Base-by-base conservation (phyloP, 768 basidiomycete species). In the Pleurotus tuber-regium region DNA sequence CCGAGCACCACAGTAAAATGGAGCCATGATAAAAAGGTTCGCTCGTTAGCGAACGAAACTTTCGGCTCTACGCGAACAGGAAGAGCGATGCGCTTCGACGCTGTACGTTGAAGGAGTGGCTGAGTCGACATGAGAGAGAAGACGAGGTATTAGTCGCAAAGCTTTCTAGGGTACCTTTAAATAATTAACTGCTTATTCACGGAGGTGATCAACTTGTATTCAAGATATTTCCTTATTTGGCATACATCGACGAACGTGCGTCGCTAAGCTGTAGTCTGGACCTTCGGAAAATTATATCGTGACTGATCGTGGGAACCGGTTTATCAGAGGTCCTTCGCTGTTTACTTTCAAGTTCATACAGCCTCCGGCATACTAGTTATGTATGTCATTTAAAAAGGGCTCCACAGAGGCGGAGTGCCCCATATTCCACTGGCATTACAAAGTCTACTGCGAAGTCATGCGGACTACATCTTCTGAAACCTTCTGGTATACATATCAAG, bases 1-100 rank as follows among this genome's bases (percentile, higher is more conserved):
- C 96, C 95, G 6, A 99, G 84, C 52, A 99, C 92, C 70, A 98
- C 93, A 33, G 95, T 94, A 67, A 97, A 98, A 69, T 97, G 94
- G 43, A 98, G 80, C 97, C 96, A 98, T 79, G 94, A 95, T 39
- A 99, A 78, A 72, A 98, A 98, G 0, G 97, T 94, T 51, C 91
- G 83, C 68, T 94, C 92, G 68, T 95, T 95, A 36, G 92, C 92
- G 60, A 95, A 96, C 41, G 92, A 92, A 54, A 96, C 92, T 61
- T 96, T 96, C 26, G 92, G 92, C 68, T 96, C 92, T 47, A 93
- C 90, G 57, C 93, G 83, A 59, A 99, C 83, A 31, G 97, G 96
- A 39, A 99, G 87, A 10, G 97, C 95, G 58, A 98, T 99, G 57
- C 97, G 89, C 74, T 98, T 98, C 53, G 82, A 78, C 1, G 92